phyloP scores from a whole-genome alignment of 495 filamentous ascomycete species.

The Thozetella sp. region DNA sequence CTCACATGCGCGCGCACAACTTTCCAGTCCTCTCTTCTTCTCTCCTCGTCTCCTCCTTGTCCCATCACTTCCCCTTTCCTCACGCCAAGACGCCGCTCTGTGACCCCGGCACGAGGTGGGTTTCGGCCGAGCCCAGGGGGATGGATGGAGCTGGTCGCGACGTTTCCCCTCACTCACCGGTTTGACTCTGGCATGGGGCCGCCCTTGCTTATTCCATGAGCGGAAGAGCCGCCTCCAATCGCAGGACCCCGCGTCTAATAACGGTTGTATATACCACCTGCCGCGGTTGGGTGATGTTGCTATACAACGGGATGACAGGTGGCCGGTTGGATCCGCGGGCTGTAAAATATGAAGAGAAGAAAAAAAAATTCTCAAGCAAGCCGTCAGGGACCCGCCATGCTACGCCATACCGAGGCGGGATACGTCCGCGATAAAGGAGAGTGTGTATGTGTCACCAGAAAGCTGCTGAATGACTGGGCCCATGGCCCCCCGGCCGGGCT shows the following conservation, averaged over 20 bases:
- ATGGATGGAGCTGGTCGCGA: background rate
- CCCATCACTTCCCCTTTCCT: too few relatives aligned
- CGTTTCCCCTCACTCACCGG: conserved; percentile 1
- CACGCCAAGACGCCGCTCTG: too few relatives aligned
- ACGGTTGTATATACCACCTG: too few relatives aligned
- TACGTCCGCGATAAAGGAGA: background rate
- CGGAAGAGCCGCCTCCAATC: too few relatives aligned
- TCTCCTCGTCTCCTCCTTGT: too few relatives aligned
- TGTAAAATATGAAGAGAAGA: background rate
- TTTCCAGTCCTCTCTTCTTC: too few relatives aligned
- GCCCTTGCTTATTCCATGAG: too few relatives aligned
- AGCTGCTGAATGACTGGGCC: background rate
- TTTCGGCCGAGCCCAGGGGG: background rate
- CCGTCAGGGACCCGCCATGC: background rate
- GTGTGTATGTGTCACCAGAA: background rate
- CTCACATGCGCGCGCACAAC: too few relatives aligned
- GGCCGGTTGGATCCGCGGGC: background rate
- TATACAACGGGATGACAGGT: background rate
- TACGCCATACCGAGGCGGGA: background rate
- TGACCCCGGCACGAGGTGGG: background rate
- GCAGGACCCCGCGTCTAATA: background rate
- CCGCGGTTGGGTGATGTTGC: too few relatives aligned
- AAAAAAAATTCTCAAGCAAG: too few relatives aligned
- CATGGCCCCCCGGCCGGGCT: background rate
- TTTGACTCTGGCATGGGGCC: background rate